A percentile compares a stretch with the other conserved stretches of the same genome.
phyloP scores from a whole-genome alignment of 257 asterid species.

The Petunia secreta region DNA sequence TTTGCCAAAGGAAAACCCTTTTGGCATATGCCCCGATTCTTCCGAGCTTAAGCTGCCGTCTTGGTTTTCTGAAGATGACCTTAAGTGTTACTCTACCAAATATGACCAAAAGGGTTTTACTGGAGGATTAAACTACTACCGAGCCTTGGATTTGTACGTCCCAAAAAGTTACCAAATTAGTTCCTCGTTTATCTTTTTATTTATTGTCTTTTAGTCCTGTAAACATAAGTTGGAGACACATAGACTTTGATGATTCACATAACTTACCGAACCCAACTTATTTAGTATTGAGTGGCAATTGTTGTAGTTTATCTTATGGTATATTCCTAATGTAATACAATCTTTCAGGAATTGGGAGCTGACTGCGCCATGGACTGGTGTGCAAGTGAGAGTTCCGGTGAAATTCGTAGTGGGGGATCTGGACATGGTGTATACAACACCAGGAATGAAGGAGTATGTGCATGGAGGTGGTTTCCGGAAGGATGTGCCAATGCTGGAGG shows the following conservation, averaged over 20 bases:
- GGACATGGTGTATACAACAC: slow-evolving; percentile 78
- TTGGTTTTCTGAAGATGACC: slow-evolving; percentile 73
- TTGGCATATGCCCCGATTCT: slow-evolving; percentile 40
- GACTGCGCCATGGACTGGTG: slow-evolving; percentile 78
- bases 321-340: no score
- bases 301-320: not conserved
- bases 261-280: no score
- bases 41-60: slow-evolving; percentile 44
- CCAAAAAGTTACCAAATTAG: no score
- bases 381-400: slow-evolving; percentile 69
- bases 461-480: slow-evolving; percentile 80
- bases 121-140: slow-evolving; percentile 91
- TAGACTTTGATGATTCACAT: no score
- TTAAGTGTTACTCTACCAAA: slow-evolving; percentile 57
- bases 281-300: no score
- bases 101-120: slow-evolving; percentile 72
- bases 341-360: slow-evolving; percentile 81
- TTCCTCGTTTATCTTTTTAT: no score
- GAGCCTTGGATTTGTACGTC: slow-evolving; percentile 71
- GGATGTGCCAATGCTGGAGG: slow-evolving; percentile 82
- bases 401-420: slow-evolving; percentile 70
- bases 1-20: slow-evolving; percentile 63
- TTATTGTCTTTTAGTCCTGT: no score
- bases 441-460: slow-evolving; percentile 84
- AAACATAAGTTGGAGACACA: no score